Percentiles rank a stretch among this genome's conserved stretches.
Evolutionary conservation across 495 filamentous ascomycete genomes (phyloP).

Genomic region (Penicillium silybi): DNA sequence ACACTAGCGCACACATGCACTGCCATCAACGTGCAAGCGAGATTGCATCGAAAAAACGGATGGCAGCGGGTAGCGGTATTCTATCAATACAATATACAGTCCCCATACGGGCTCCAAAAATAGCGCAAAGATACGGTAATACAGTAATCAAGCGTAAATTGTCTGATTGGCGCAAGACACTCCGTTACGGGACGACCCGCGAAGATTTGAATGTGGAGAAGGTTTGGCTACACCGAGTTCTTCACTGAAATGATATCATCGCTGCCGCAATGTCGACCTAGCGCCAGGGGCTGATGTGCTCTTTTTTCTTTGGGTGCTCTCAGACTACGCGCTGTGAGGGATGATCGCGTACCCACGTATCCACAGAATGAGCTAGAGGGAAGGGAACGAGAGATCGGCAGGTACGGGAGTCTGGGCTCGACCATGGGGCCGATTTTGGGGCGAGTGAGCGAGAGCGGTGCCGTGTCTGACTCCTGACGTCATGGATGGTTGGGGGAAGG

Average conservation of each 20-base stretch:
- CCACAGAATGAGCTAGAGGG: constrained; percentile 9
- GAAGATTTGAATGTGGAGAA: neutral
- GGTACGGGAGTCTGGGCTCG: constrained; percentile 1
- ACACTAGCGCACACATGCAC: neutral
- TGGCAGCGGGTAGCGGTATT: neutral
- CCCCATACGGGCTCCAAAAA: neutral
- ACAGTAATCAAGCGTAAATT: neutral
- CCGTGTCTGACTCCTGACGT: neutral
- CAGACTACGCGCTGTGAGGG: no score
- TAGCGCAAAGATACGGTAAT: neutral
- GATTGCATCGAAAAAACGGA: neutral
- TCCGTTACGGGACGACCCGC: neutral
- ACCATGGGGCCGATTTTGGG: neutral
- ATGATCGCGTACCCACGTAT: neutral
- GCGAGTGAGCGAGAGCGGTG: neutral
- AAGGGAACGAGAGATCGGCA: constrained; percentile 7
- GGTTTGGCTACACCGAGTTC: no score
- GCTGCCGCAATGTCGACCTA: no score
- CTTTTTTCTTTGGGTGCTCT: no score
- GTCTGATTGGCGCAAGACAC: neutral
- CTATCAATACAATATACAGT: neutral
- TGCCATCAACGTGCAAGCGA: neutral
- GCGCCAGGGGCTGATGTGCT: no score
- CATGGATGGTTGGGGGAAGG: neutral
- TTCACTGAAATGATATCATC: no score